Conservation (phyloP, 331 rosid species). For the Malus hybrid region DNA sequence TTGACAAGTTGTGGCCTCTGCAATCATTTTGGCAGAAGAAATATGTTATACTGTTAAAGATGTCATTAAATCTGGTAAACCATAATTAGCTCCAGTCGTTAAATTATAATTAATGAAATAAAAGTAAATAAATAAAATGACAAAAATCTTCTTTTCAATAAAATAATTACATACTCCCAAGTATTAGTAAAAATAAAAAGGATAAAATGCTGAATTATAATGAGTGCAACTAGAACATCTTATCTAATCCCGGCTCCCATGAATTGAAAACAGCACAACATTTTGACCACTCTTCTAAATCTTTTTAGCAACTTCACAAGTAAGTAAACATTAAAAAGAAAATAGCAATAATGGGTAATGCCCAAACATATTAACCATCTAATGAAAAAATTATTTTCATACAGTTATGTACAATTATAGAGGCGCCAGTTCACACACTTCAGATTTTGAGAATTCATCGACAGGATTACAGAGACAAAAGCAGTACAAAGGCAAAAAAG, state of each 20-base stretch:
- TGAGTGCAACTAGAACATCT: too few relatives aligned
- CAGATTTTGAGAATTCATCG: neutral
- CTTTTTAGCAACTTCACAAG: neutral
- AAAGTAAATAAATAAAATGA: neutral
- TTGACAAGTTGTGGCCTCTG: conserved; percentile 32
- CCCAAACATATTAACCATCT: neutral
- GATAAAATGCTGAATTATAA: neutral
- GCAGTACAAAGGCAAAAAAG: neutral
- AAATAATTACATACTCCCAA: neutral
- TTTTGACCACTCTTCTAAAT: neutral
- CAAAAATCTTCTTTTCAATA: neutral
- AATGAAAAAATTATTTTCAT: neutral
- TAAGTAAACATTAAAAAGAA: neutral
- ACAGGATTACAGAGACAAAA: neutral
- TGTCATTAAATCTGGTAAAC: neutral
- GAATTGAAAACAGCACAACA: neutral
- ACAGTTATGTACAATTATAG: neutral
- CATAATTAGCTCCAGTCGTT: neutral
- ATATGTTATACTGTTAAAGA: neutral
- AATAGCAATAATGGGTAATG: too few relatives aligned
- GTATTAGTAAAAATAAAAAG: neutral
- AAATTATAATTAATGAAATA: neutral
- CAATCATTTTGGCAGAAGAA: conserved; percentile 2
- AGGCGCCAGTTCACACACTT: neutral
- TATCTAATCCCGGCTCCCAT: neutral